These are phyloP conservation scores for Backusella tarrabulga DNA, from an alignment of 192 early-diverging fungal species.

Conservation along the genomic window DNA sequence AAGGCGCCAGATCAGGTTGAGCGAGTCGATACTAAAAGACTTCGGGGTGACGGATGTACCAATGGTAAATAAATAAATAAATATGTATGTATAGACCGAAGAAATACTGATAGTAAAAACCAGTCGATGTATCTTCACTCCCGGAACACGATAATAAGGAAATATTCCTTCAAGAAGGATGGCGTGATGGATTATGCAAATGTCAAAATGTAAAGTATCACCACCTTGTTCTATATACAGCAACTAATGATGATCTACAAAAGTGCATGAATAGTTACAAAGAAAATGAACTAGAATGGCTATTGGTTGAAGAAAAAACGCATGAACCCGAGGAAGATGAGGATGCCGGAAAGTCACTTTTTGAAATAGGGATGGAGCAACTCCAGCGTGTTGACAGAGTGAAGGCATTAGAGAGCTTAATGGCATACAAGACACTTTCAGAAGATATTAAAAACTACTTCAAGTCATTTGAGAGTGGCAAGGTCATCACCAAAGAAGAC, in stretches of 20 bases:
- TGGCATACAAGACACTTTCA: conserved; percentile 71
- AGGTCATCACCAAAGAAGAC: conserved; percentile 71
- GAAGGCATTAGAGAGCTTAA: conserved; percentile 72
- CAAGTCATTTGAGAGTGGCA: conserved; percentile 68
- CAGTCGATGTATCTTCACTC: background rate
- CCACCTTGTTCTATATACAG: background rate
- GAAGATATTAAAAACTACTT: conserved; percentile 69
- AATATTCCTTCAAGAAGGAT: conserved; percentile 69
- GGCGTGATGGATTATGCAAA: conserved; percentile 72
- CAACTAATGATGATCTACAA: background rate
- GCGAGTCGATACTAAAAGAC: background rate
- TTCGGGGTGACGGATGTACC: background rate
- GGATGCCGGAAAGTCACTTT: conserved; percentile 60
- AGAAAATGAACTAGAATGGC: conserved; percentile 44
- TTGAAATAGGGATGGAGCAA: conserved; percentile 76
- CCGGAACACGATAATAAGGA: conserved; percentile 49
- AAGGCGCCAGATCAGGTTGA: background rate
- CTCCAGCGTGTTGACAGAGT: conserved; percentile 71
- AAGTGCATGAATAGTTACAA: conserved; percentile 52
- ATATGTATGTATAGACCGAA: background rate
- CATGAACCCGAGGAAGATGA: conserved; percentile 84
- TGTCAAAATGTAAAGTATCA: conserved; percentile 47
- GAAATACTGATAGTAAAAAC: background rate
- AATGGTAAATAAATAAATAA: background rate
- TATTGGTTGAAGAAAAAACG: conserved; percentile 61